Percentiles rank a stretch among this genome's conserved stretches.
Conservation (phyloP, 1,284 basidiomycete genomes). For the Ustilago shanxiensis region DNA sequence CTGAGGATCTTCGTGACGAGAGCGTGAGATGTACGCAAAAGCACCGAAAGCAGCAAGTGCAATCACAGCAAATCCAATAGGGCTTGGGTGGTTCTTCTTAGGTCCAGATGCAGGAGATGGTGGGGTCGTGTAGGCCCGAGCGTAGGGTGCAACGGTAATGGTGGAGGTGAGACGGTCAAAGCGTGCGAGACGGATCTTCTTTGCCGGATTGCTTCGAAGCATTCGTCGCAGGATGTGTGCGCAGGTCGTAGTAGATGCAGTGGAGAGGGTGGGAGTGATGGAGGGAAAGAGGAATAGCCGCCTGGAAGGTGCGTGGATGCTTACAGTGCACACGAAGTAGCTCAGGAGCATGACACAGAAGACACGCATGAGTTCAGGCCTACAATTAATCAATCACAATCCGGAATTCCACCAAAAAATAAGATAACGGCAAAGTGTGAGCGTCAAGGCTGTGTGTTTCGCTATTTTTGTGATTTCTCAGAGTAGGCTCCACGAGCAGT, state of each 20-base stretch:
- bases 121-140: constrained; percentile 21
- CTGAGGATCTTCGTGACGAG: constrained; percentile 57
- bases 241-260: neutral
- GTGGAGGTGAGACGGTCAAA: constrained; percentile 30
- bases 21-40: constrained; percentile 58
- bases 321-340: neutral
- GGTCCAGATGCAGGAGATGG: constrained; percentile 15
- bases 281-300: neutral
- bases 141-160: constrained; percentile 3
- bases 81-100: constrained; percentile 53
- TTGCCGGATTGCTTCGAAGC: constrained; percentile 26
- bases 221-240: constrained; percentile 19
- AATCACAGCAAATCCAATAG: constrained; percentile 57
- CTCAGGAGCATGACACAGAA: neutral
- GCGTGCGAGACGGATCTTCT: constrained; percentile 30
- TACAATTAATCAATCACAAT: neutral
- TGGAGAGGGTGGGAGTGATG: neutral
- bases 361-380: neutral
- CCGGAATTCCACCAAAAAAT: neutral
- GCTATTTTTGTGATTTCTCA: neutral
- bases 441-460: too few relatives aligned
- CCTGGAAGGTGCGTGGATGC: neutral
- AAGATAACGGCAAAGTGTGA: neutral
- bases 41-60: constrained; percentile 58
- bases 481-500: too few relatives aligned